Evolutionary conservation across 2,329 filamentous ascomycete genomes (phyloP).

Genomic region (Fusarium annulatum): DNA sequence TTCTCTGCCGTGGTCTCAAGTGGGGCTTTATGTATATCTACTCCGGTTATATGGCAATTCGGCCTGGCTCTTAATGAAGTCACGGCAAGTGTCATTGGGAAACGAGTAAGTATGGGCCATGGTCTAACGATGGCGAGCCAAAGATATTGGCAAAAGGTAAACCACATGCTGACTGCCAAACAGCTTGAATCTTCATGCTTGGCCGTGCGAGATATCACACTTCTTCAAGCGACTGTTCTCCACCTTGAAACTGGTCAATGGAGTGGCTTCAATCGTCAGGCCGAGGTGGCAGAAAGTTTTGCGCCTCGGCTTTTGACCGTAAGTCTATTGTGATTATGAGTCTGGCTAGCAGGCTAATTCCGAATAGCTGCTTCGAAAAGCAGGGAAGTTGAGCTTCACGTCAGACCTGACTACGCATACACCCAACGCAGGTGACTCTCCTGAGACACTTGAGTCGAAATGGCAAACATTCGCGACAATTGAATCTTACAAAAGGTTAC

Average conservation of each 20-base stretch:
- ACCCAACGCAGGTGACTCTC: slow-evolving; percentile 25
- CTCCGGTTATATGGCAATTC: slow-evolving; percentile 40
- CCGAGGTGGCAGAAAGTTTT: slow-evolving; percentile 35
- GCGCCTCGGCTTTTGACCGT: slow-evolving; percentile 33
- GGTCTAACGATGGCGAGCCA: not conserved
- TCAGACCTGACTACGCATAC: slow-evolving; percentile 26
- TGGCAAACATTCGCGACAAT: slow-evolving; percentile 33
- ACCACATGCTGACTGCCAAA: not conserved
- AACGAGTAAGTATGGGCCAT: slow-evolving; percentile 26
- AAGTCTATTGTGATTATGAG: slow-evolving; percentile 5
- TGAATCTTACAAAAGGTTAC: slow-evolving; percentile 41
- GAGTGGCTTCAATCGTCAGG: slow-evolving; percentile 39
- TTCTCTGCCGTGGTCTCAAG: slow-evolving; percentile 38
- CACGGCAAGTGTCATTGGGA: slow-evolving; percentile 18
- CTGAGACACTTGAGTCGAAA: slow-evolving; percentile 36
- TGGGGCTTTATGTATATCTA: slow-evolving; percentile 35
- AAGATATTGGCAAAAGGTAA: not conserved
- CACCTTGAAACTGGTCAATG: slow-evolving; percentile 41
- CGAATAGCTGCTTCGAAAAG: slow-evolving; percentile 37
- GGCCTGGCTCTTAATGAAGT: slow-evolving; percentile 39
- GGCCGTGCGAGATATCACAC: slow-evolving; percentile 29
- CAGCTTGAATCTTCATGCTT: slow-evolving; percentile 28
- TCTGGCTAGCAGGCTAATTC: slow-evolving; percentile 7
- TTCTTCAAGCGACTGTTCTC: slow-evolving; percentile 40
- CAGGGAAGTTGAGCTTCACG: slow-evolving; percentile 35